Evolutionary conservation across 2,329 filamentous ascomycete species (phyloP).

Genomic region (Coniochaeta sp.): DNA sequence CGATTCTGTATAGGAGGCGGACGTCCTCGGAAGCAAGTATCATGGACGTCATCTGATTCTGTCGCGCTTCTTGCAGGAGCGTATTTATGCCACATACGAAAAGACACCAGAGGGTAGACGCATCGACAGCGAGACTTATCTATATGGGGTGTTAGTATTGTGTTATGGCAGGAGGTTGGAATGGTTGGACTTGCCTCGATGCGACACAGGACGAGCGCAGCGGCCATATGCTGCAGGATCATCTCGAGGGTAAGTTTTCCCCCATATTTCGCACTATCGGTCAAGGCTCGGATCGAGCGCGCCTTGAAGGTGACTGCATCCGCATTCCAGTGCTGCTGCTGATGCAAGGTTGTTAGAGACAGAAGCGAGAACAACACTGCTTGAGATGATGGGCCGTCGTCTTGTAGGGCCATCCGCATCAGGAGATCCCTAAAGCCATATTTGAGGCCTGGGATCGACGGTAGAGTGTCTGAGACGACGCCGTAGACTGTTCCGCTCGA

Average conservation of each 20-base stretch:
- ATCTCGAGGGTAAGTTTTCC: background rate
- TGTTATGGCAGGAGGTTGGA: no score
- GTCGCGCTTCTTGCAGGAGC: background rate
- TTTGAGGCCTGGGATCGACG: background rate
- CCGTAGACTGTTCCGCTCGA: background rate
- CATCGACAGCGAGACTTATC: background rate
- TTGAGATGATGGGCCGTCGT: background rate
- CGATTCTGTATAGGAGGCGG: background rate
- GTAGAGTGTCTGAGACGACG: background rate
- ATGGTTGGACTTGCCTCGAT: background rate
- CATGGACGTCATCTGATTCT: background rate
- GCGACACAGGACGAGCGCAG: background rate
- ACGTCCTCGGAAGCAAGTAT: background rate
- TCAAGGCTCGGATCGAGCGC: background rate
- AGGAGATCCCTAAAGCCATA: background rate
- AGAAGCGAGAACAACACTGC: background rate
- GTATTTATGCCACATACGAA: background rate
- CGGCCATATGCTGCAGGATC: background rate
- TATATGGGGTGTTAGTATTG: no score
- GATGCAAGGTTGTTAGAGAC: background rate
- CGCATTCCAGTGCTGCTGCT: background rate
- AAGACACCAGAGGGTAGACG: background rate
- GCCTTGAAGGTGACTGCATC: background rate
- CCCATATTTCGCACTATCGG: background rate
- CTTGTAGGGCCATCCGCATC: background rate